phyloP scores from a whole-genome alignment of 139 green algal genomes.

The Chlamydomonas sp. region DNA sequence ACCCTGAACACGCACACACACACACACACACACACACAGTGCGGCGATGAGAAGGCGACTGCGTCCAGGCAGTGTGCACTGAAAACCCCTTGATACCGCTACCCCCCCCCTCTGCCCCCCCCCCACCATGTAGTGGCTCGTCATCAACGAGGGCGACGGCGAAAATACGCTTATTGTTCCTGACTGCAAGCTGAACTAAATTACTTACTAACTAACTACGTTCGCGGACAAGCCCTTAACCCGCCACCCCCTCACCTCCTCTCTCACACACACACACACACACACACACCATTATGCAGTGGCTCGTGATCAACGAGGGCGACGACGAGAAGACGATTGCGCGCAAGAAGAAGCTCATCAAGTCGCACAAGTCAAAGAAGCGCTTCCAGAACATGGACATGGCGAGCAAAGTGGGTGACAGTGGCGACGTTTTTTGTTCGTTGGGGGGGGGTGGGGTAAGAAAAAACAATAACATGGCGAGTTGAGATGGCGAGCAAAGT shows the following conservation, averaged over 20 bases:
- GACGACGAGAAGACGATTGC: conserved; percentile 72
- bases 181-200: too few relatives aligned
- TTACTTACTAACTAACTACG: too few relatives aligned
- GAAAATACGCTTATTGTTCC: neutral
- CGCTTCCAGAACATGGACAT: conserved; percentile 73
- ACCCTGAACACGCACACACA: neutral
- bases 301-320: conserved; percentile 63
- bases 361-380: conserved; percentile 76
- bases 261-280: neutral
- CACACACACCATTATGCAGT: conserved; percentile 34
- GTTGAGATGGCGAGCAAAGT: too few relatives aligned
- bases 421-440: too few relatives aligned
- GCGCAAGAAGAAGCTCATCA: conserved; percentile 79
- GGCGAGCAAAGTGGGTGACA: conserved; percentile 43
- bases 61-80: too few relatives aligned
- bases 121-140: neutral
- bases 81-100: neutral
- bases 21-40: conserved; percentile 1
- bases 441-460: too few relatives aligned
- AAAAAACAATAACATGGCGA: too few relatives aligned
- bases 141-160: neutral
- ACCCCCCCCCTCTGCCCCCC: neutral
- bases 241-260: neutral
- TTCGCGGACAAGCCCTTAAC: too few relatives aligned
- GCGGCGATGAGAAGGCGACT: too few relatives aligned